These are phyloP conservation scores for Pyrrhoderma noxium DNA, from an alignment of 1,284 basidiomycete genomes.

Conservation along the genomic window DNA sequence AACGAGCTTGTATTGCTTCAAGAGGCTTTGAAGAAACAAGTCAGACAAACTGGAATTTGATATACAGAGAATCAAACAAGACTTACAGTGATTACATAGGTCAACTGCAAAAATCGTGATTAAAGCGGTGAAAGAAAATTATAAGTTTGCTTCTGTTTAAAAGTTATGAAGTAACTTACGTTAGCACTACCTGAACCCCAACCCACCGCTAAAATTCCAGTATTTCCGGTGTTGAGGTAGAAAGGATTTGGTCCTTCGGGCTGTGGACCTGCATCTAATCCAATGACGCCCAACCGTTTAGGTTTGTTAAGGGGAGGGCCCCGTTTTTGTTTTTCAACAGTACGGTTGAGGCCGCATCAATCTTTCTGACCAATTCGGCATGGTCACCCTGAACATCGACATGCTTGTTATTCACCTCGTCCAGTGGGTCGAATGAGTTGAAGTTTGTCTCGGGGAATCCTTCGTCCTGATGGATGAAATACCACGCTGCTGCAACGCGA, in stretches of 20 bases:
- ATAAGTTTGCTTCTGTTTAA: too few species aligned
- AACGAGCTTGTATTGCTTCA: conserved; percentile 39
- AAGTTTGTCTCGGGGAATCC: conserved; percentile 54
- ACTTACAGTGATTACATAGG: conserved; percentile 27
- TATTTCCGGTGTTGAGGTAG: conserved; percentile 23
- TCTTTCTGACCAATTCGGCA: conserved; percentile 51
- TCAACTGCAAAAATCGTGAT: too few species aligned
- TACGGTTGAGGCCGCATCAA: conserved; percentile 65
- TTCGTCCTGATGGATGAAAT: conserved; percentile 56
- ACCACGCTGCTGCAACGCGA: conserved; percentile 58
- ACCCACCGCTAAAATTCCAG: conserved; percentile 42
- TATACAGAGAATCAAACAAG: background rate
- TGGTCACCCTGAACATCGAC: conserved; percentile 76
- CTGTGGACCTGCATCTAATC: conserved; percentile 35
- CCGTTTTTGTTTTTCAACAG: conserved; percentile 66
- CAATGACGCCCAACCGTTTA: conserved; percentile 38
- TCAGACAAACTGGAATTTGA: background rate
- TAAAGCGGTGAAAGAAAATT: too few species aligned
- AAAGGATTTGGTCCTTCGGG: conserved; percentile 34
- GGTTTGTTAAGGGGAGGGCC: conserved; percentile 41
- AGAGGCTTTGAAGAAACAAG: conserved; percentile 31
- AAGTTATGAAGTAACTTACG: conserved; percentile 25
- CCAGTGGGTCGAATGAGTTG: conserved; percentile 48
- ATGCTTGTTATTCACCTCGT: conserved; percentile 51
- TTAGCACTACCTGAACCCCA: conserved; percentile 42